These are phyloP conservation scores for Aspergillus carbonarius DNA, from an alignment of 2,329 filamentous ascomycete species.

Conservation along the genomic window DNA sequence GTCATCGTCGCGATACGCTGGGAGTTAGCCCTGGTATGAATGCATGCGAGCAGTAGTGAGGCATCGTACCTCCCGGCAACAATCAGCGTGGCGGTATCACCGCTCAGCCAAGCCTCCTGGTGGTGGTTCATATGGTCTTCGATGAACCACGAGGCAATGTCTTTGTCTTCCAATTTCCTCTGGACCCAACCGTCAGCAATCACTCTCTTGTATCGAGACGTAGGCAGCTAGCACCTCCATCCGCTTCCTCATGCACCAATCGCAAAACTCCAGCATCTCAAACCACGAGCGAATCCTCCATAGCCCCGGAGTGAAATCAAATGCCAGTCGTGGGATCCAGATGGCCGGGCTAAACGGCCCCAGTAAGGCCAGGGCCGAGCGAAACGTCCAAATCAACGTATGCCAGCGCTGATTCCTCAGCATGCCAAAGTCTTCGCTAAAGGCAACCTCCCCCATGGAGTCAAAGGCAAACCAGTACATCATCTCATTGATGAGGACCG, in stretches of 20 bases:
- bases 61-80: neutral
- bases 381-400: neutral
- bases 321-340: neutral
- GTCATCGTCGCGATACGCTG: too few species aligned
- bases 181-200: too few species aligned
- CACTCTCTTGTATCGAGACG: too few species aligned
- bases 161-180: neutral
- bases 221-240: neutral
- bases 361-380: neutral
- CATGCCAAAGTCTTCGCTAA: conserved; percentile 7
- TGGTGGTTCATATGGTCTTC: neutral
- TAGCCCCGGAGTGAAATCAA: neutral
- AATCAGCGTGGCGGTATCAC: neutral
- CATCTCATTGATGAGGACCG: conserved; percentile 40
- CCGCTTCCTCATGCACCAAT: neutral
- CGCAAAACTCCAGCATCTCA: neutral
- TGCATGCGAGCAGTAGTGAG: too few species aligned
- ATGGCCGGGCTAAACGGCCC: neutral
- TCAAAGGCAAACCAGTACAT: conserved; percentile 27
- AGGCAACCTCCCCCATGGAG: conserved; percentile 17
- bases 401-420: neutral
- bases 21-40: too few species aligned
- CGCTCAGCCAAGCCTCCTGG: neutral
- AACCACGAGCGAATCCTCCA: neutral
- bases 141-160: neutral